Evolutionary conservation across 139 green algal genomes (phyloP).

Genomic region (Chlorella sp.): DNA sequence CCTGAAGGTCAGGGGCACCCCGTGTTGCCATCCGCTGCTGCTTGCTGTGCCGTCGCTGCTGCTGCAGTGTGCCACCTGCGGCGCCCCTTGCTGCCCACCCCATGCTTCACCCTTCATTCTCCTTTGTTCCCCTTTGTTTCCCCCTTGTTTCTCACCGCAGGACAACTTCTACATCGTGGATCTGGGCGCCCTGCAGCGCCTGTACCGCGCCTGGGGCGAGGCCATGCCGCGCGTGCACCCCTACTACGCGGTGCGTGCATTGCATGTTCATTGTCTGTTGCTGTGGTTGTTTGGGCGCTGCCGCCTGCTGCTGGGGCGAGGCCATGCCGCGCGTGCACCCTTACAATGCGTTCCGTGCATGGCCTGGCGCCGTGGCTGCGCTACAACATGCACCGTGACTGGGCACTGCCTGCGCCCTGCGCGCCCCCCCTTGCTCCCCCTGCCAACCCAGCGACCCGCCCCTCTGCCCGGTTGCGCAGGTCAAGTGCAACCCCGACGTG

Average conservation of each 20-base stretch:
- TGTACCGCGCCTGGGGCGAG: constrained; percentile 80
- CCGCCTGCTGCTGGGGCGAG: constrained; percentile 75
- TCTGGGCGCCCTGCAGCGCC: constrained; percentile 78
- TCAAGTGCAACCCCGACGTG: constrained; percentile 64
- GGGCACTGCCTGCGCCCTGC: too few species aligned
- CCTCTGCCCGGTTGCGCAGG: too few species aligned
- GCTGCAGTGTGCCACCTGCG: too few species aligned
- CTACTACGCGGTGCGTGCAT: constrained; percentile 71
- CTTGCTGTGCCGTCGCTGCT: too few species aligned
- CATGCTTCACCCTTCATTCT: background rate
- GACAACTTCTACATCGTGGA: constrained; percentile 95
- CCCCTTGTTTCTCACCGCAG: constrained; percentile 67
- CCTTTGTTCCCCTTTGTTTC: constrained; percentile 24
- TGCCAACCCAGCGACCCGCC: too few species aligned
- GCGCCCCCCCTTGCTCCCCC: too few species aligned
- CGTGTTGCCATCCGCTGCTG: too few species aligned
- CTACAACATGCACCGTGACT: too few species aligned
- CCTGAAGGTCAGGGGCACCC: background rate
- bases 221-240: constrained; percentile 90
- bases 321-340: constrained; percentile 89
- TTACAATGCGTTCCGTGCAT: constrained; percentile 87
- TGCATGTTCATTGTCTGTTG: too few species aligned
- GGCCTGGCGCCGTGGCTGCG: too few species aligned
- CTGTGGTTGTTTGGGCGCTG: too few species aligned
- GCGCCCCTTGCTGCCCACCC: background rate